Base-by-base conservation (phyloP, 179 eudicot genomes). In the Silene noctiflora region DNA sequence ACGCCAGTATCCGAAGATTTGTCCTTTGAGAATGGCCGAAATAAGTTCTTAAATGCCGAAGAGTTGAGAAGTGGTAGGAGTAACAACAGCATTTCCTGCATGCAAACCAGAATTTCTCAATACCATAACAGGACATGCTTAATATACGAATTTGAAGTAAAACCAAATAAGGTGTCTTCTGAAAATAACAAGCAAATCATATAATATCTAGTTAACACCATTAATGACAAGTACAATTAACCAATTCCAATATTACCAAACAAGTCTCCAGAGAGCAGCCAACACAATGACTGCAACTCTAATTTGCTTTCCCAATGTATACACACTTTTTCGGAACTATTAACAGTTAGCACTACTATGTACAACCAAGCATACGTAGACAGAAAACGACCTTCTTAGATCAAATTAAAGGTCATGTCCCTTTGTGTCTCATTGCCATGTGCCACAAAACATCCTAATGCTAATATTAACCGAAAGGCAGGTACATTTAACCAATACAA, bases 41-140 rank as follows among this genome's bases (percentile, higher is more conserved):
- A 86, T 71, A 93, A 82, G 78, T 72, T 91, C 80, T 84, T 89
- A 8, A 95, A 78, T 69, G 92, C 89, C 76, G 99, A 77, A 29
- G 99, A 95, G 78, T 93, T 95, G 61, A 95, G 91, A 89, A 93
- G 99, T 61, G 99, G 97, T 82, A 95, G 95, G 75, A 95, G 98
- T 86, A 95, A 82, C 83, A 93, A 71, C 81, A 95, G 83, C 98
- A 93, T 89, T 86, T 95, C 99, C 99, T 95, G 95, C 88, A 83
- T 20, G 73, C 69, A 27, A 25, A n/a, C 11, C 20, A 70, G 25
- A 44, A 76, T 22, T 62, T 69, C n/a, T 68, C 70, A 48, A 73
- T 20, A 60, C 69, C 46, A 62, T 62, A 69, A 24, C 7, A 33
- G 16, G 7, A 27, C 5, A 62, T 66, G 14, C 14, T 8, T 20